Evolutionary conservation across 2,329 filamentous ascomycete species (phyloP), one percentile per base, ranked within the genome.

Genomic region (Beauveria sp.): DNA sequence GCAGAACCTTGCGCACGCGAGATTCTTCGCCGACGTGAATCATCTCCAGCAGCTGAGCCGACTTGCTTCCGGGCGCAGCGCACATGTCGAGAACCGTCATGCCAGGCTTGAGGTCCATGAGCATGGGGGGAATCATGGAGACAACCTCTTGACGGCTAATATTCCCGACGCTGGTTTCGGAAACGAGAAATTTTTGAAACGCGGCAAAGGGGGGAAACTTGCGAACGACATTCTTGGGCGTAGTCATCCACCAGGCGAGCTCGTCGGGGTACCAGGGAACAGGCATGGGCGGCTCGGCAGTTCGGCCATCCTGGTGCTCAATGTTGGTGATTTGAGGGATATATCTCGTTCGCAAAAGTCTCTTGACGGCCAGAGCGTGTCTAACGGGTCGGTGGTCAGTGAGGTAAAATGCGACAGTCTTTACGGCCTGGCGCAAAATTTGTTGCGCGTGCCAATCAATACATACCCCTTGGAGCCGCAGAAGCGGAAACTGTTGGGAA

Each of bases 401-500:
- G 20, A n/a, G 14, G 7, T 20, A 28, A 5, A 3, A 24, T 41
- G 60, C 53, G 24, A 47, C 47, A 28, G 20, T 5, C 12, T 26
- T 18, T 26, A 20, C 26, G 20, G 26, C 26, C 3, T 24, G 20
- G 56, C 48, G 56, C 56, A 51, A 43, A 43, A n/a, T 5, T n/a
- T 18, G 9, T 34, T 43, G 34, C 46, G 10, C 20, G 20, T 52
- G 34, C 12, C 5, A 3, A 9, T 12, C 9, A 10, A 10, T 18
- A 70, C 74, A 26, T 80, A 91, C 88, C 91, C 90, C 81, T 93
- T 96, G 52, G 92, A 97, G 43, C 94, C 94, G 63, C 92, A 96
- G 77, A 99, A 99, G 64, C 94, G 87, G 79, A 97, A 99, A 75
- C 92, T 97, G 78, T 97, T 97, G 61, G 94, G 94, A 55, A 99